These are phyloP conservation scores for Monosporozyma aerobia DNA, from an alignment of 805 yeast genomes.

Conservation along the genomic window DNA sequence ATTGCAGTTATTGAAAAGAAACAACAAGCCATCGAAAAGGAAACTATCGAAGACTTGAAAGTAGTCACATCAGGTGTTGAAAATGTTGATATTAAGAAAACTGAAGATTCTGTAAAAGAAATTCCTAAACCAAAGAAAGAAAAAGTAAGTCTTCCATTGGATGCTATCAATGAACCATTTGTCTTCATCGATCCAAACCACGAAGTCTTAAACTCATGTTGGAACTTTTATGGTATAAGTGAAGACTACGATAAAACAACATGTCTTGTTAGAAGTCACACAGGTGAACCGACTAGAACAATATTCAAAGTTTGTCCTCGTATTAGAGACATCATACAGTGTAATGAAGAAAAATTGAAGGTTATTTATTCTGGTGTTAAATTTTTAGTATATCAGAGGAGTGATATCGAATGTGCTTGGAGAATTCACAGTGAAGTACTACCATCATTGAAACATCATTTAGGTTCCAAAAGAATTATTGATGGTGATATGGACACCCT, in stretches of 20 bases:
- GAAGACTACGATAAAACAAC: constrained; percentile 61
- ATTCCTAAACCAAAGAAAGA: constrained; percentile 31
- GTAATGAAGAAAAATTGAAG: constrained; percentile 72
- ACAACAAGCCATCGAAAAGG: constrained; percentile 11
- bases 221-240: constrained; percentile 76
- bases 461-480: constrained; percentile 54
- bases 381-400: constrained; percentile 84
- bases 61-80: constrained; percentile 1
- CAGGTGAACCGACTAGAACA: constrained; percentile 90
- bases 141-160: constrained; percentile 75
- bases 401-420: constrained; percentile 72
- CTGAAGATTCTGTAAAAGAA: constrained; percentile 18
- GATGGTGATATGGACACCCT: constrained; percentile 48
- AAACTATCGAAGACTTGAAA: constrained; percentile 8
- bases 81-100: constrained; percentile 5
- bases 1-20: constrained; percentile 82
- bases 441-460: constrained; percentile 51
- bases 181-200: constrained; percentile 62
- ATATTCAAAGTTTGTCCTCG: constrained; percentile 83
- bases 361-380: constrained; percentile 88
- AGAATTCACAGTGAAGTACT: constrained; percentile 88
- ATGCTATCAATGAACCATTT: constrained; percentile 93
- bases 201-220: constrained; percentile 61
- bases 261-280: constrained; percentile 83
- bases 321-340: constrained; percentile 54